These are phyloP conservation scores for Batrachochytrium dendrobatidis DNA, from an alignment of 371 early-diverging fungal species.

Conservation along the genomic window DNA sequence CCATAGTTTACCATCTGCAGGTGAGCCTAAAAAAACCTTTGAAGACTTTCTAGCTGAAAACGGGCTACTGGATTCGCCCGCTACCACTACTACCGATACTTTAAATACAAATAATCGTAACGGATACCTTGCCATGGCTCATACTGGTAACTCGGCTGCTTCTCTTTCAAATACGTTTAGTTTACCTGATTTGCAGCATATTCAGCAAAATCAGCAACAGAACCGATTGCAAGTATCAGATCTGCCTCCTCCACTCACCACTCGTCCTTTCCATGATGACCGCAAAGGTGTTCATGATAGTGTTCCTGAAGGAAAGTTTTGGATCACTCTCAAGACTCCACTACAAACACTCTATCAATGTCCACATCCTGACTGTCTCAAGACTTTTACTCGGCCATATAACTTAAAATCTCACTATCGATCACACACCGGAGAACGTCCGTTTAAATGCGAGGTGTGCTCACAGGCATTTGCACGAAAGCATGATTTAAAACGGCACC, in stretches of 20 bases:
- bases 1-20: background rate
- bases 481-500: conserved; percentile 78
- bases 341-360: conserved; percentile 21
- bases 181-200: background rate
- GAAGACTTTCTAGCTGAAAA: background rate
- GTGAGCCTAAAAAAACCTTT: background rate
- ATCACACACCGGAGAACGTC: conserved; percentile 37
- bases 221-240: too few relatives aligned
- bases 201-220: background rate
- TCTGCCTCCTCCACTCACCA: too few relatives aligned
- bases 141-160: background rate
- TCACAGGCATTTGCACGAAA: conserved; percentile 57
- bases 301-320: background rate
- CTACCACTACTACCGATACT: background rate
- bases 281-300: too few relatives aligned
- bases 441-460: conserved; percentile 43
- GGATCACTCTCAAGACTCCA: conserved; percentile 5
- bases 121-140: background rate
- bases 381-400: conserved; percentile 37
- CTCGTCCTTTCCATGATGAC: too few relatives aligned
- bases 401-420: conserved; percentile 41
- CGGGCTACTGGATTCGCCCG: background rate
- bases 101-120: background rate
- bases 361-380: conserved; percentile 27
- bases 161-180: too few relatives aligned